phyloP scores from a whole-genome alignment of 352 stramenopile genomes.

The Globisporangium rhizosaccharum region DNA sequence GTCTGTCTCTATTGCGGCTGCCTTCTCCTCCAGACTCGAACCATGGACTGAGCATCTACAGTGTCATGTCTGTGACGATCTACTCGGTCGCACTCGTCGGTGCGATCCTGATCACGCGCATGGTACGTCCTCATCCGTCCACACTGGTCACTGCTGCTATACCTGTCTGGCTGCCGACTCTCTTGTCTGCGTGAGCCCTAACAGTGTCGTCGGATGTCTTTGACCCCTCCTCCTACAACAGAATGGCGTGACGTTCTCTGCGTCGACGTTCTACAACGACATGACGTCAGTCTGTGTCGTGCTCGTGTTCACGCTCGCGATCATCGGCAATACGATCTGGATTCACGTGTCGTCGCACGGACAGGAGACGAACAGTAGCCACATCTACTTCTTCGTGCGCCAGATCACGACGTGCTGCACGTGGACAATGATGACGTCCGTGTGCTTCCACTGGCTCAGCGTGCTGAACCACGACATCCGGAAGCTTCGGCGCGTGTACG shows the following conservation, averaged over 20 bases:
- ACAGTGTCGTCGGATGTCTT: too few species aligned
- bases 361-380: conserved; percentile 35
- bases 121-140: conserved; percentile 31
- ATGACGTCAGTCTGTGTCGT: conserved; percentile 78
- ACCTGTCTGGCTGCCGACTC: not conserved
- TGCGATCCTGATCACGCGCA: conserved; percentile 73
- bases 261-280: conserved; percentile 78
- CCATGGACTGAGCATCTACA: conserved; percentile 78
- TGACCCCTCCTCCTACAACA: conserved; percentile 7
- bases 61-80: conserved; percentile 82
- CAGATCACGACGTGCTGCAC: conserved; percentile 66
- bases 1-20: not conserved
- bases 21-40: conserved; percentile 33
- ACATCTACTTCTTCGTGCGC: conserved; percentile 72
- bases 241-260: conserved; percentile 80
- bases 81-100: conserved; percentile 70
- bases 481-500: conserved; percentile 38
- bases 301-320: conserved; percentile 63
- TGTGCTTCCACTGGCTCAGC: conserved; percentile 82
- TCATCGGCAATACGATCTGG: conserved; percentile 79
- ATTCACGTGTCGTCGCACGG: conserved; percentile 62
- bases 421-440: conserved; percentile 85
- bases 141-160: not conserved
- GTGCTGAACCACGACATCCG: conserved; percentile 67
- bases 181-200: too few species aligned